Evolutionary conservation across 192 early-diverging fungal species (phyloP).

Genomic region (Gaertneriomyces semiglobifer): DNA sequence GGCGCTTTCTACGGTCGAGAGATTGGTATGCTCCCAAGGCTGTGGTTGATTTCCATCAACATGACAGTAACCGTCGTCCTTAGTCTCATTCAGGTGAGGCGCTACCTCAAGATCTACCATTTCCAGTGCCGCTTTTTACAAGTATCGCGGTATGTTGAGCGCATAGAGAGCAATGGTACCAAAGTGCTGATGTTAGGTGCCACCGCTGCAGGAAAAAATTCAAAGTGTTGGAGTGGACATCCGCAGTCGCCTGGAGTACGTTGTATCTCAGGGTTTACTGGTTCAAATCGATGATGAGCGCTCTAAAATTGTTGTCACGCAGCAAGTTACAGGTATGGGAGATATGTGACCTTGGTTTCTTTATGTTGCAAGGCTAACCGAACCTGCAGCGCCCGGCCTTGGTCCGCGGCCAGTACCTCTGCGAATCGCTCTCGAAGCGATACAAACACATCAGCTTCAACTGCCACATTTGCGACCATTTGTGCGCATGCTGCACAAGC

Average conservation of each 20-base stretch:
- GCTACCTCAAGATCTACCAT: slow-evolving; percentile 5
- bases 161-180: background rate
- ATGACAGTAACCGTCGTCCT: background rate
- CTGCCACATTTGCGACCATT: slow-evolving; percentile 11
- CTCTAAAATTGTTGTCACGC: slow-evolving; percentile 2
- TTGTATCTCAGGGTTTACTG: slow-evolving; percentile 18
- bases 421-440: slow-evolving; percentile 7
- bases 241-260: slow-evolving; percentile 25
- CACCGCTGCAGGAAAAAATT: background rate
- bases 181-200: background rate
- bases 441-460: background rate
- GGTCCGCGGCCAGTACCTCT: slow-evolving; percentile 17
- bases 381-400: slow-evolving; percentile 14
- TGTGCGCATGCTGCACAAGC: slow-evolving; percentile 17
- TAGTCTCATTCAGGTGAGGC: background rate
- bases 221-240: background rate
- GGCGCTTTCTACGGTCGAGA: background rate
- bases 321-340: slow-evolving; percentile 5
- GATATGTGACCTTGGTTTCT: background rate
- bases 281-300: slow-evolving; percentile 1
- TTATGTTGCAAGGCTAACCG: background rate
- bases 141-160: background rate
- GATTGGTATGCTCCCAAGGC: slow-evolving; percentile 4
- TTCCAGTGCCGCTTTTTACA: slow-evolving; percentile 5
- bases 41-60: background rate